Conservation (phyloP, 179 eudicot species). For the Sideroxylon spinosum region DNA sequence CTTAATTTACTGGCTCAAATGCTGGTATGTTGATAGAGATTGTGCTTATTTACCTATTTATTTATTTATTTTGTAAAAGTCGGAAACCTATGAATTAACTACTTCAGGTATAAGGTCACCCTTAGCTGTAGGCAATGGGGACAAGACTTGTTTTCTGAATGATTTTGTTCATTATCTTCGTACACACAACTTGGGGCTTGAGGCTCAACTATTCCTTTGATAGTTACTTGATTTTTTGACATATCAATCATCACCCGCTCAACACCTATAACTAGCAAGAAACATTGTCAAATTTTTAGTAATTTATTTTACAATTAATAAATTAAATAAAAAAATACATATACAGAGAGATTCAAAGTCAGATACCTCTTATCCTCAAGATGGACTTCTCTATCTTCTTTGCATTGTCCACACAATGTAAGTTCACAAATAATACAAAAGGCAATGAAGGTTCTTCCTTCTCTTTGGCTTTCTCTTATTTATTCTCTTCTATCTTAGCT, state of each 20-base stretch:
- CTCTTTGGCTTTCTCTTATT: too few relatives aligned
- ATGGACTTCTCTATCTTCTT: slow-evolving; percentile 80
- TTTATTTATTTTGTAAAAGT: neutral
- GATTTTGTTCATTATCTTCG: slow-evolving; percentile 60
- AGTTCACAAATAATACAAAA: slow-evolving; percentile 62
- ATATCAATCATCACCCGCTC: slow-evolving; percentile 71
- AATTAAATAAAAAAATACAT: too few relatives aligned
- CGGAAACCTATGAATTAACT: slow-evolving; percentile 66
- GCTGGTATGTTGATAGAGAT: too few relatives aligned
- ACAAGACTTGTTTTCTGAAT: slow-evolving; percentile 65
- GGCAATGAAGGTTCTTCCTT: slow-evolving; percentile 55
- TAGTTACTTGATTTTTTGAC: slow-evolving; percentile 64
- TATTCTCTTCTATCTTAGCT: too few relatives aligned
- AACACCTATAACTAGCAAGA: slow-evolving; percentile 45
- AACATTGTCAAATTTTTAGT: neutral
- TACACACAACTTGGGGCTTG: slow-evolving; percentile 79
- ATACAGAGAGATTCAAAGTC: neutral
- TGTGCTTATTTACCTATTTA: too few relatives aligned
- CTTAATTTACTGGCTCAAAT: neutral
- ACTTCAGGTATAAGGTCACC: slow-evolving; percentile 68
- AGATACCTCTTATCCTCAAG: slow-evolving; percentile 64
- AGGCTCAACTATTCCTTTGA: slow-evolving; percentile 82
- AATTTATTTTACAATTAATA: too few relatives aligned
- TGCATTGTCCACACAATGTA: slow-evolving; percentile 95
- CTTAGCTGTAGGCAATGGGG: slow-evolving; percentile 77